Evolutionary conservation across 169 alveolate genomes (phyloP).

Genomic region (Ichthyophthirius multifiliis): DNA sequence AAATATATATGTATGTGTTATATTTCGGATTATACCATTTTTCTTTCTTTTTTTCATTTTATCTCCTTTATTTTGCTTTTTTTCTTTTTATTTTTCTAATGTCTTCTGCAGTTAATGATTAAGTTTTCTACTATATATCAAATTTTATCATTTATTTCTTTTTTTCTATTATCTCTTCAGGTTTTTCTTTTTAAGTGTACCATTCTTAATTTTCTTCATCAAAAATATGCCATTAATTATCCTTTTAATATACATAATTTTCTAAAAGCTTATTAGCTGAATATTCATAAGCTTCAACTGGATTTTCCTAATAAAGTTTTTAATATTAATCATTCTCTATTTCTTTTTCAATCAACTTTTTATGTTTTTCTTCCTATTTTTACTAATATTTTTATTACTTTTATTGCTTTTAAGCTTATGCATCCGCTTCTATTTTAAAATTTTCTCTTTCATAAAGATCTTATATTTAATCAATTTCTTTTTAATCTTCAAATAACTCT

Average conservation of each 20-base stretch:
- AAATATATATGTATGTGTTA: conserved; percentile 75
- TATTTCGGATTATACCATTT: conserved; percentile 57
- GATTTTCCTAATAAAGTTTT: neutral
- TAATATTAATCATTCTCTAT: neutral
- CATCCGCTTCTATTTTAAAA: neutral
- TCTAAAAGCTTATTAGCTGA: conserved; percentile 3
- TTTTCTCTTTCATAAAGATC: neutral
- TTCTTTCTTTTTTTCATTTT: conserved; percentile 50
- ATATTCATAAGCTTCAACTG: conserved; percentile 13
- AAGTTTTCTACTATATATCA: neutral
- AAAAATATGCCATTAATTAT: neutral
- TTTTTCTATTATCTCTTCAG: neutral
- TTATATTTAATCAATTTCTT: conserved; percentile 3
- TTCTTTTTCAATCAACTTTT: neutral
- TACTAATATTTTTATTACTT: conserved; percentile 6
- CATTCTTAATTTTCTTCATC: neutral
- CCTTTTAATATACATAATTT: neutral
- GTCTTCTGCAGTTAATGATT: conserved; percentile 27
- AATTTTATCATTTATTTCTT: neutral
- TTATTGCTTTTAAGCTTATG: neutral
- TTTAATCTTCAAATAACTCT: conserved; percentile 12
- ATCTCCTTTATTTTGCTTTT: conserved; percentile 48
- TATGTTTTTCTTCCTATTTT: neutral
- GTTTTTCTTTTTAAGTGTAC: neutral
- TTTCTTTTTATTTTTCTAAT: conserved; percentile 35